A percentile compares a stretch with the other conserved stretches of the same genome.
Conservation (phyloP, 805 yeast species). For the Zygosaccharomyces kombuchaensis region DNA sequence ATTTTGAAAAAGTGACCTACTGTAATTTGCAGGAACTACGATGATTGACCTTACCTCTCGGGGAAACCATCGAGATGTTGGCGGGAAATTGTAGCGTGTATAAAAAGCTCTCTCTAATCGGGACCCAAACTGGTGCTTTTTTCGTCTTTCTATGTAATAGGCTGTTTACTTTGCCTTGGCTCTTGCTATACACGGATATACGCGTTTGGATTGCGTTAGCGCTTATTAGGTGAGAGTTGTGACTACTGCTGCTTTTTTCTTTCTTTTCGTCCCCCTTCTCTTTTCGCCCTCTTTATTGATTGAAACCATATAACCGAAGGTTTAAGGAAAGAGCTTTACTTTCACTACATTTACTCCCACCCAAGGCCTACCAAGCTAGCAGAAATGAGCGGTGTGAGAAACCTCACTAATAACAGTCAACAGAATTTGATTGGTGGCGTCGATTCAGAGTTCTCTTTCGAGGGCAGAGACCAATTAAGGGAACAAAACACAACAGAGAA, state of each 20-base stretch:
- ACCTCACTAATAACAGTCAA: conserved; percentile 19
- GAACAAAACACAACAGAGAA: conserved; percentile 1
- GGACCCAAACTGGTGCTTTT: neutral
- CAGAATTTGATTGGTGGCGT: conserved; percentile 9
- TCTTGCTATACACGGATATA: neutral
- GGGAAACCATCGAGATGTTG: conserved; percentile 1
- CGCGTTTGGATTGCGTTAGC: neutral
- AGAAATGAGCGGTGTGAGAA: conserved; percentile 20
- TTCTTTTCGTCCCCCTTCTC: neutral
- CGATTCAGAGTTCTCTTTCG: conserved; percentile 1
- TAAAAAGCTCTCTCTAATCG: neutral
- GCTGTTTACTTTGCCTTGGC: neutral
- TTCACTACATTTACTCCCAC: neutral
- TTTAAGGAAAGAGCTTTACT: neutral
- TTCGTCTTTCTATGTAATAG: neutral
- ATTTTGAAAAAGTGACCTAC: neutral
- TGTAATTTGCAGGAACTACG: conserved; percentile 3
- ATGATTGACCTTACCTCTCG: conserved; percentile 3
- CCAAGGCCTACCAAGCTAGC: neutral
- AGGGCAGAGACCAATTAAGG: neutral
- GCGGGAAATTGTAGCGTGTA: neutral
- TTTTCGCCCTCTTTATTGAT: neutral
- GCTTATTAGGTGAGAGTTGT: neutral
- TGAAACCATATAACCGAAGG: neutral
- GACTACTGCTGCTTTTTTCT: neutral